Base-by-base conservation (phyloP, 805 yeast genomes). In the Zygosaccharomyces rouxii region DNA sequence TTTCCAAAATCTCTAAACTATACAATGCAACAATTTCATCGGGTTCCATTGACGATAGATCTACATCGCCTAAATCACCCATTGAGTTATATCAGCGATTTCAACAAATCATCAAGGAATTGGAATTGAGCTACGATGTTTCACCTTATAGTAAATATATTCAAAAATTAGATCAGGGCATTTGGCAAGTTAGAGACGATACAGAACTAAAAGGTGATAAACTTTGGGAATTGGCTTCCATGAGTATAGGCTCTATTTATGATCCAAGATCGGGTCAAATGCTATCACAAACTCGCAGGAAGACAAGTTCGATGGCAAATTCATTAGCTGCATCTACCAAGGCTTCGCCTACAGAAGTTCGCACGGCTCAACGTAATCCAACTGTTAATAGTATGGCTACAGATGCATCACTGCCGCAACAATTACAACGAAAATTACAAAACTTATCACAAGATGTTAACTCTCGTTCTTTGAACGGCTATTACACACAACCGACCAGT, bases 71-170 rank as follows among this genome's bases (percentile, higher is more conserved):
- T 10, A 66, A 66, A 44, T 62, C 66, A 0, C 56, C 67, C 11
- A 64, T 66, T 14, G 70, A 66, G 47, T 48, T 66, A 35, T 65
- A 55, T 46, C 69, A 66, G 50, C 52, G 68, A 26, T 65, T 66
- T 42, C 62, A 58, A 44, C 70, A 65, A 50, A 65, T 65, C 9
- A 53, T 65, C n/a, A 64, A 63, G 47, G 70, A 66, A 49, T 43
- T 66, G 38, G 62, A 60, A 33, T 49, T 65, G 39, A 61, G 65
- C 42, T 59, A 50, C 48, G 66, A 61, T 21, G 56, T 56, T 1
- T 57, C 64, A 28, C 70, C 70, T 13, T 64, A 66, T 47, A 50
- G 57, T 13, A 58, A 55, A 40, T 66, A 61, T 52, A 64, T 66
- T 51, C 53, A 51, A 18, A 50, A 55, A 13, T 40, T 66, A 31